Base-by-base conservation (phyloP, 495 filamentous ascomycete genomes). In the Hypoxylon perforatum region DNA sequence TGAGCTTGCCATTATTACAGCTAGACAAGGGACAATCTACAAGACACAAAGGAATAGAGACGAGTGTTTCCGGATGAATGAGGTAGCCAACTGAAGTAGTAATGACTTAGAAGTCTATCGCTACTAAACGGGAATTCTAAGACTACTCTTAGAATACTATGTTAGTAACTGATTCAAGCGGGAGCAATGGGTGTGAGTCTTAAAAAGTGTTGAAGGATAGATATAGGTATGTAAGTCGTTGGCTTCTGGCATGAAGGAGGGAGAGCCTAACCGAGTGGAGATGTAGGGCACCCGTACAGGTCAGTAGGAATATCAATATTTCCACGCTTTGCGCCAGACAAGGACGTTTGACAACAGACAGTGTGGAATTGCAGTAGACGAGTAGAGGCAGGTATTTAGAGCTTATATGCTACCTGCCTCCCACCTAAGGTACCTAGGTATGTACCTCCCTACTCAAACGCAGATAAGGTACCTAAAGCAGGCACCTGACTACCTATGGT, bases 1-100 rank as follows among this genome's bases (percentile, higher is more conserved):
- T 25, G 72, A 65, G 47, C 55, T 69, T 23, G 68, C 67, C 70
- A 75, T 75, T 50, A 30, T 66, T 45, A 67, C 46, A 54, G 19
- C 35, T 54, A 17, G 46, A 52, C 22, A 39, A 59, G 36, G 22
- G 28, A 56, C 57, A 25, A 41, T 33, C 23, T 18, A 47, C 46
- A 47, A 54, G 36, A 21, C 47, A 9, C 18, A 39, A 61, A n/a
- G 45, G 25, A 49, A 22, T 15, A 30, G 23, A 63, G 21, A 56
- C 14, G 51, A 10, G 17, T 8, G 15, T 61, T 41, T 38, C 44
- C 35, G 28, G 25, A 15, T 51, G 15, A 52, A 61, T 60, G 25
- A 28, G 42, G 36, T 10, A 57, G 10, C 38, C 39, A 53, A 57
- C 33, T 19, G 50, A 42, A 56, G 7, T 25, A 56, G 21, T 54